A percentile compares a stretch with the other conserved stretches of the same genome.
Conservation (phyloP, 2,329 filamentous ascomycete species). For the Verticillium nubilum region DNA sequence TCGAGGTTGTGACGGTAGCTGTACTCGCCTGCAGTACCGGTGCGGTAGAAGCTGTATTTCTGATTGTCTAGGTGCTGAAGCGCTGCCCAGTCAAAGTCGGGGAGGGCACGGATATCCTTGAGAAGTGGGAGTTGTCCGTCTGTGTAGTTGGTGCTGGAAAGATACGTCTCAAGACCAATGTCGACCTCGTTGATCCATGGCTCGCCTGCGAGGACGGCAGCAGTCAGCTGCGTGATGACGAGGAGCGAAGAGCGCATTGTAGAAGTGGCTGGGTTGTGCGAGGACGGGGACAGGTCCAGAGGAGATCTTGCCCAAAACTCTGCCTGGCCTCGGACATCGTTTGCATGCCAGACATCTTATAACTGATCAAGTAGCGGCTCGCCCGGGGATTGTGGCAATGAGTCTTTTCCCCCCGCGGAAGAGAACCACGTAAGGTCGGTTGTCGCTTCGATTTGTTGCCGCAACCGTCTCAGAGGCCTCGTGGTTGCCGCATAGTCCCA, state of each 20-base stretch:
- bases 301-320: background rate
- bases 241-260: background rate
- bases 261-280: too few species aligned
- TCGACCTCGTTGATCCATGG: constrained; percentile 28
- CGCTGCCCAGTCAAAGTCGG: constrained; percentile 45
- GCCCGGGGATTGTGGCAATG: too few species aligned
- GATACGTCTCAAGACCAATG: constrained; percentile 24
- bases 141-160: constrained; percentile 19
- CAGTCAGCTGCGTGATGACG: constrained; percentile 11
- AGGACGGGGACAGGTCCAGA: background rate
- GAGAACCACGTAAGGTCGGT: too few species aligned
- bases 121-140: constrained; percentile 29
- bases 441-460: background rate
- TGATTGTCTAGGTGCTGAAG: constrained; percentile 33
- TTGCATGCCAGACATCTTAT: background rate
- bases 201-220: constrained; percentile 20
- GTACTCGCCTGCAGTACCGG: constrained; percentile 42
- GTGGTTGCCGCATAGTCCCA: background rate
- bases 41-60: constrained; percentile 43
- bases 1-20: constrained; percentile 46
- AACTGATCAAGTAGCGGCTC: too few species aligned
- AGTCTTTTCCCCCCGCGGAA: too few species aligned
- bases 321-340: too few species aligned
- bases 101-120: constrained; percentile 34
- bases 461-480: background rate